Percentiles rank a stretch among this genome's conserved stretches.
These are phyloP conservation scores for Penicillium sp. DNA, from an alignment of 2,329 filamentous ascomycete species.

Conservation along the genomic window DNA sequence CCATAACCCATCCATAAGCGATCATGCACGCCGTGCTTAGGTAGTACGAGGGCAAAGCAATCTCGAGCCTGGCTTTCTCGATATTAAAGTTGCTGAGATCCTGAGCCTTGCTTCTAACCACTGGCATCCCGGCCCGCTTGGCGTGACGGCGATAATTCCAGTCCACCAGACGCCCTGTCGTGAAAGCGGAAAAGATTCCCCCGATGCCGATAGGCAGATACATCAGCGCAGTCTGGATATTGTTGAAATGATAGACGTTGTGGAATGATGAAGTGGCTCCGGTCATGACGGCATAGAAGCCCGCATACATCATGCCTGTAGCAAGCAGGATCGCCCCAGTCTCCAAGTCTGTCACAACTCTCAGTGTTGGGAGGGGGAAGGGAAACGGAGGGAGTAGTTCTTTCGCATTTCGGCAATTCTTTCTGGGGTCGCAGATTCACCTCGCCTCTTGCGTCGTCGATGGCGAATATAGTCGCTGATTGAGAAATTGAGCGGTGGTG, in stretches of 20 bases:
- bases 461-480: constrained; percentile 21
- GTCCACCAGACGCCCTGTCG: constrained; percentile 57
- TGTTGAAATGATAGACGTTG: constrained; percentile 44
- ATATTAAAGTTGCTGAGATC: constrained; percentile 46
- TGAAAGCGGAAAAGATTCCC: constrained; percentile 17
- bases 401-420: constrained; percentile 8
- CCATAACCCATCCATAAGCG: constrained; percentile 36
- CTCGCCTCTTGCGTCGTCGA: constrained; percentile 17
- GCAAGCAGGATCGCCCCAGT: constrained; percentile 35
- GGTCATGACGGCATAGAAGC: constrained; percentile 46
- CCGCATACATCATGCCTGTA: constrained; percentile 44
- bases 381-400: constrained; percentile 25
- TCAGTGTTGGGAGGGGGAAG: constrained; percentile 39
- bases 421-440: constrained; percentile 3
- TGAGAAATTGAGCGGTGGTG: constrained; percentile 23
- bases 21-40: constrained; percentile 25
- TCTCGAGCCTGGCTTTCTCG: constrained; percentile 36
- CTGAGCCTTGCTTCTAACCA: constrained; percentile 47
- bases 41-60: constrained; percentile 33
- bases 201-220: constrained; percentile 31
- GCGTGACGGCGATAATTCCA: constrained; percentile 69
- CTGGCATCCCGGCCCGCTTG: constrained; percentile 54
- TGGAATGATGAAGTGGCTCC: constrained; percentile 45
- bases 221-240: constrained; percentile 44
- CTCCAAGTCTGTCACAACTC: constrained; percentile 36